phyloP scores from a whole-genome alignment of 306 rosid genomes.

The Quercus aquifolioides region DNA sequence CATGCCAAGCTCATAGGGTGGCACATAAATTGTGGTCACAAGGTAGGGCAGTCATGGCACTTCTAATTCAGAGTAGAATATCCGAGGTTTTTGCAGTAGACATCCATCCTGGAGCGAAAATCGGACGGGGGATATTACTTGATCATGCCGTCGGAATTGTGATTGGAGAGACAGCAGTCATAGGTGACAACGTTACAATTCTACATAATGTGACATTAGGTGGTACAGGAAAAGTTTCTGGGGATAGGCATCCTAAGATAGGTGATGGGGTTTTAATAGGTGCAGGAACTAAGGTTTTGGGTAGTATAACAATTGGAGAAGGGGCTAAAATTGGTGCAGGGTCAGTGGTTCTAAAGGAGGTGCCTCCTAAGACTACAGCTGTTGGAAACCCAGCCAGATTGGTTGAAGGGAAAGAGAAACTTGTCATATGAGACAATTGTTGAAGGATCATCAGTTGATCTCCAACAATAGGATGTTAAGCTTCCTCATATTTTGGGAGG shows the following conservation, averaged over 20 bases:
- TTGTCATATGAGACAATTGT: constrained; percentile 12
- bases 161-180: constrained; percentile 52
- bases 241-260: constrained; percentile 60
- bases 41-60: constrained; percentile 34
- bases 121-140: constrained; percentile 43
- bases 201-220: constrained; percentile 56
- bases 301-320: constrained; percentile 47
- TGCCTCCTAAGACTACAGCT: constrained; percentile 43
- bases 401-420: constrained; percentile 51
- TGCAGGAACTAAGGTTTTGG: constrained; percentile 47
- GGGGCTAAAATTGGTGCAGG: constrained; percentile 55
- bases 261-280: constrained; percentile 56
- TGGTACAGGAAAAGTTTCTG: constrained; percentile 48
- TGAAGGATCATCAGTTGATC: neutral
- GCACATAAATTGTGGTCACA: constrained; percentile 42
- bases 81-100: constrained; percentile 49
- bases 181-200: constrained; percentile 49
- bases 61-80: constrained; percentile 42
- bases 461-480: constrained; percentile 3
- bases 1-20: constrained; percentile 45
- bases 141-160: constrained; percentile 58
- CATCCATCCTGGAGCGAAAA: constrained; percentile 55
- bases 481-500: constrained; percentile 9
- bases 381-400: constrained; percentile 52
- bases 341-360: constrained; percentile 51